Evolutionary conservation across 2,329 filamentous ascomycete genomes (phyloP).

Genomic region (Helotiales sp.): DNA sequence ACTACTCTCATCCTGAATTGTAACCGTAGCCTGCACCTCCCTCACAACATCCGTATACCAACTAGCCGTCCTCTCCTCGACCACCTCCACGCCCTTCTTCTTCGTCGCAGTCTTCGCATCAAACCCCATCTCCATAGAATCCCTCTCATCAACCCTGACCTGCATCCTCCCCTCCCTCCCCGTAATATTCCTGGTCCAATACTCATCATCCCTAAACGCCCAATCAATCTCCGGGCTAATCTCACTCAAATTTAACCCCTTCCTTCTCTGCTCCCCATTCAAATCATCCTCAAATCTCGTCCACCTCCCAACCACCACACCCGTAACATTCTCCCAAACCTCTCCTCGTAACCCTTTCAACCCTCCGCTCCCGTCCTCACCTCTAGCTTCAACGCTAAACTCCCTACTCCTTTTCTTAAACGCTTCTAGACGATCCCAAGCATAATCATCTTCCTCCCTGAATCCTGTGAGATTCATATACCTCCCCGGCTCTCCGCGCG

Average conservation of each 20-base stretch:
- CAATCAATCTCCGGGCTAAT: slow-evolving; percentile 68
- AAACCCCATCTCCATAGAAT: slow-evolving; percentile 12
- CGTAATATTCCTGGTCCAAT: slow-evolving; percentile 81
- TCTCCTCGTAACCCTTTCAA: slow-evolving; percentile 21
- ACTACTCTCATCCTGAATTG: slow-evolving; percentile 69
- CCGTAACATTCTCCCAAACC: slow-evolving; percentile 37
- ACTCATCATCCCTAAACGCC: slow-evolving; percentile 46
- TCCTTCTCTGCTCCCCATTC: slow-evolving; percentile 18
- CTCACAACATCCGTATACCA: slow-evolving; percentile 49
- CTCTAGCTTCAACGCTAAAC: slow-evolving; percentile 55
- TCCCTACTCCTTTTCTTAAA: slow-evolving; percentile 67
- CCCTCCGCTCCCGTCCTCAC: slow-evolving; percentile 20
- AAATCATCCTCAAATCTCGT: slow-evolving; percentile 29
- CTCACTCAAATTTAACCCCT: slow-evolving; percentile 62
- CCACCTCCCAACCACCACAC: slow-evolving; percentile 35
- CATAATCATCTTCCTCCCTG: slow-evolving; percentile 69
- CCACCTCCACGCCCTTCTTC: background rate
- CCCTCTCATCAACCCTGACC: slow-evolving; percentile 61
- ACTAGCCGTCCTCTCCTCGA: background rate
- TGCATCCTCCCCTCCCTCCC: slow-evolving; percentile 68
- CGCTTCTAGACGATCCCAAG: slow-evolving; percentile 70
- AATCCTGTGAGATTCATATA: slow-evolving; percentile 78
- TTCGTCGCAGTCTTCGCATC: background rate
- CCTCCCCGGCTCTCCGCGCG: slow-evolving; percentile 29
- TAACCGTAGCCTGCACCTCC: slow-evolving; percentile 68